A percentile compares a stretch with the other conserved stretches of the same genome.
Conservation (phyloP, 2,329 filamentous ascomycete genomes). For the Talaromyces sp. region DNA sequence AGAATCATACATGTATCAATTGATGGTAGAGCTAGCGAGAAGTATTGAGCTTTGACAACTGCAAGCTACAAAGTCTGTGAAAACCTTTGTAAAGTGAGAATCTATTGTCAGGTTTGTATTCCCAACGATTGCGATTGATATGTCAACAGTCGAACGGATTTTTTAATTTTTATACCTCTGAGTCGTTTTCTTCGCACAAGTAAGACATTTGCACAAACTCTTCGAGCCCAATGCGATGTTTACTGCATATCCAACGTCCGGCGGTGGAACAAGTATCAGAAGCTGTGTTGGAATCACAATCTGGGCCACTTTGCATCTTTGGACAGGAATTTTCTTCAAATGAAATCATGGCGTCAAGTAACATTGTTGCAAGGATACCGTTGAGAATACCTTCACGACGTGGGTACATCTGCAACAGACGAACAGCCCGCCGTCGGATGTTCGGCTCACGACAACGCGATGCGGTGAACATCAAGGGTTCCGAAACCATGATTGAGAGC, state of each 20-base stretch:
- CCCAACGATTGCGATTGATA: too few relatives aligned
- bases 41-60: too few relatives aligned
- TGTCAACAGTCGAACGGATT: background rate
- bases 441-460: background rate
- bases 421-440: background rate
- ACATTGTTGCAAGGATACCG: background rate
- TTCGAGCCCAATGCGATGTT: background rate
- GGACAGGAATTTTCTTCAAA: background rate
- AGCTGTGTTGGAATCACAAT: background rate
- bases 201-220: background rate
- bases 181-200: background rate
- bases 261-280: background rate
- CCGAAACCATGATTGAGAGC: background rate
- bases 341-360: background rate
- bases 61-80: too few relatives aligned
- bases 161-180: background rate
- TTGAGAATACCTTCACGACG: conserved; percentile 1
- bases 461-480: background rate
- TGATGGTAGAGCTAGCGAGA: too few relatives aligned
- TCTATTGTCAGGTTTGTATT: background rate
- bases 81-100: too few relatives aligned
- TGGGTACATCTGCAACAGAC: background rate
- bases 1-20: too few relatives aligned
- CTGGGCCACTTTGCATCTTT: background rate
- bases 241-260: conserved; percentile 1